Base-by-base conservation (phyloP, 768 basidiomycete genomes). In the Suillus brevipes region DNA sequence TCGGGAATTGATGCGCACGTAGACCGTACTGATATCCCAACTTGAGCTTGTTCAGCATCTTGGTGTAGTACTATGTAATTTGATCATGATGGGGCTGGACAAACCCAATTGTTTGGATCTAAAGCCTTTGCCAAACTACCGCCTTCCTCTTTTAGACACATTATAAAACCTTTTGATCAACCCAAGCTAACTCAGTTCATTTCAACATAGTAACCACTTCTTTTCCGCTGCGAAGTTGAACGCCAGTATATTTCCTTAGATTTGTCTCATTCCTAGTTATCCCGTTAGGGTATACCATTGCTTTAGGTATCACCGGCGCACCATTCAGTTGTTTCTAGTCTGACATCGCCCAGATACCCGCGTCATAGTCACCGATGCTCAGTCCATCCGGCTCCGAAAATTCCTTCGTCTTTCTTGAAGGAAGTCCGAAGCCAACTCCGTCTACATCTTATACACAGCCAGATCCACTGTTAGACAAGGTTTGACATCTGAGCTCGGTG, bases 391-490 rank as follows among this genome's bases (percentile, higher is more conserved):
- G 75, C 61, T 76, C 83, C n/a, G 83, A 84, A 55, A 73, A 76
- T 1, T 84, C 84, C 0, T 85, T 85, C 64, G 75, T 85, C 42
- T 68, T 85, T 8, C 79, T 85, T n/a, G 80, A 78, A 20, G 69
- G 74, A 18, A 65, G 10, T 34, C 66, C 50, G 34, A 42, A 60
- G 47, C 16, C 38, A 63, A 64, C 50, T 34, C 5, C 69, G 64
- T 69, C 37, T 31, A 18, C 38, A 31, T 59, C 58, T 20, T 59
- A 59, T 42, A 2, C 18, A 13, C 40, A 59, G 18, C 40, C 58
- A 28, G 58, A 59, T 42, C 58, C 40, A 28, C 58, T 42, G 10
- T 20, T 43, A 20, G 58, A 59, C 40, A 59, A 59, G 58, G 58
- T 59, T 8, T 4, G 47, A 25, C 9, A 14, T 49, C 1, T 49